Base-by-base conservation (phyloP, 116 monocot species). In the Iris pallida region DNA sequence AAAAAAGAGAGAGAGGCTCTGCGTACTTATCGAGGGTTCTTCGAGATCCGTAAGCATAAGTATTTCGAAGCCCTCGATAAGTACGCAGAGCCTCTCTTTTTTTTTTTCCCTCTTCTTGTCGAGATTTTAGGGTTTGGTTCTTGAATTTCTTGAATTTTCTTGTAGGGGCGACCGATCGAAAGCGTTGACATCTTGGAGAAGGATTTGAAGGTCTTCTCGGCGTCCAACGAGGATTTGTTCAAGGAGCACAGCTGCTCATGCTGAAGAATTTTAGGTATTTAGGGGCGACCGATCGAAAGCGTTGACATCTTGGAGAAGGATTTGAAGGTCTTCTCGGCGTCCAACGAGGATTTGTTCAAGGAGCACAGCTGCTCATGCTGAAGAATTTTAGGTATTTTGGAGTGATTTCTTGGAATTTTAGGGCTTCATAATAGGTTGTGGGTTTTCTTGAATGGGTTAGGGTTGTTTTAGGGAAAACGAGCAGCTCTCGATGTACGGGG, bases 41-140 rank as follows among this genome's bases (percentile, higher is more conserved):
- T 91, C 65, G 91, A 91, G 82, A 87, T 91, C 57, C 71, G 91
- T 52, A 92, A 92, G 66, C 92, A 92, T 76, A 92, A 92, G 74
- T 92, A 92, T 83, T 76, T 92, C 17, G 92, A 92, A 64, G 88
- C 92, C 20, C 80, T 92, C 13, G 92, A 92, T 69, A 92, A 80
- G 91, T 91, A 18, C 11, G 70, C 20, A 15, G 30, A 30, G 30
- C 30, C 30, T 30, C 30, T 6, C 4, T 67, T 53, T 41, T 10
- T 10, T 14, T 42, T 62, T 53, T 43, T 42, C 16, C 17, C 16
- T 4, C 45, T 62, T 52, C n/a, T 30, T 30, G 30, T 15, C 18
- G 41, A 17, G 30, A 13, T 63, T 61, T 16, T 17, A 20, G 47
- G 42, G 16, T 41, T 48, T 13, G 0, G 8, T 42, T 16, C 42